Conservation (phyloP, 2,329 filamentous ascomycete species). For the Monilinia aucupariae region DNA sequence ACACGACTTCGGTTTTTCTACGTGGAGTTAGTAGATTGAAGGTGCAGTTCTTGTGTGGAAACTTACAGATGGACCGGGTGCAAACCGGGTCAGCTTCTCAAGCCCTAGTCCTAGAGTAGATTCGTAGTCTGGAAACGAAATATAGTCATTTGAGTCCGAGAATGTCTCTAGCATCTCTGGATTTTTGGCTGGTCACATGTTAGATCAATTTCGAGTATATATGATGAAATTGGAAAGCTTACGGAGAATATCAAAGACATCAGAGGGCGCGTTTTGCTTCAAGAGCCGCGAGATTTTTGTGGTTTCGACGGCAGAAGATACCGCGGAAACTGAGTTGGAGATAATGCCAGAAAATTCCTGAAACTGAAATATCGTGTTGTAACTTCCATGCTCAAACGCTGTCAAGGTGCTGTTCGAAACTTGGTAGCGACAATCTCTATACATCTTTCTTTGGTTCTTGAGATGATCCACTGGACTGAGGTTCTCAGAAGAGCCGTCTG, state of each 20-base stretch:
- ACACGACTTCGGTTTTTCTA: conserved; percentile 25
- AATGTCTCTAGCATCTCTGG: conserved; percentile 18
- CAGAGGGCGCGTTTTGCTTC: conserved; percentile 19
- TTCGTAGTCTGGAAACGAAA: conserved; percentile 34
- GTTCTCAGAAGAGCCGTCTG: conserved; percentile 20
- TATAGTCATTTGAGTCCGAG: conserved; percentile 32
- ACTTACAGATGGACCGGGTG: conserved; percentile 30
- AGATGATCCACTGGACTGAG: conserved; percentile 28
- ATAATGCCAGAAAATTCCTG: conserved; percentile 31
- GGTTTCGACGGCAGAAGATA: conserved; percentile 31
- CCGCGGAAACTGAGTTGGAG: conserved; percentile 25
- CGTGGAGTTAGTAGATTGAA: conserved; percentile 18
- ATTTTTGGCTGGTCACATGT: conserved; percentile 6
- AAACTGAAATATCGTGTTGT: conserved; percentile 35
- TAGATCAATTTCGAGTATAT: neutral
- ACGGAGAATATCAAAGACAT: conserved; percentile 31
- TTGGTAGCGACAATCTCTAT: conserved; percentile 25
- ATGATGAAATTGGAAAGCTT: conserved; percentile 17
- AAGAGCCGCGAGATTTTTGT: conserved; percentile 31
- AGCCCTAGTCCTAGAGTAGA: conserved; percentile 23
- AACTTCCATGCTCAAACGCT: conserved; percentile 34
- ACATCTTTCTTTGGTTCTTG: conserved; percentile 31
- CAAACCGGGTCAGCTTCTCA: conserved; percentile 27
- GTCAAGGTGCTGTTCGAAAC: conserved; percentile 32
- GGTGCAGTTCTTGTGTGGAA: neutral